Conservation (phyloP, 148 eudicot species). For the Chenopodium album region DNA sequence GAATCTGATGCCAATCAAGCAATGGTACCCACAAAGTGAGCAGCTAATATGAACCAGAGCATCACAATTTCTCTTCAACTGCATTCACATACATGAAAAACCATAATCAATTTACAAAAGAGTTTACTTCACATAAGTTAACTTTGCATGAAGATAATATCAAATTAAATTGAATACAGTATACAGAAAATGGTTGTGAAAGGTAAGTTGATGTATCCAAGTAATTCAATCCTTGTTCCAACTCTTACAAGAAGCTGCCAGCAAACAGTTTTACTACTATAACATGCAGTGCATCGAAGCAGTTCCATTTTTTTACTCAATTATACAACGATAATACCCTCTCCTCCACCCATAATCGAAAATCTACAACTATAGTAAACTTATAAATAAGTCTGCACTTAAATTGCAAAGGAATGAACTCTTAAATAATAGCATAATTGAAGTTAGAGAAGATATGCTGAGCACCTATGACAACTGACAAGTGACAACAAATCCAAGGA, state of each 20-base stretch:
- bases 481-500: neutral
- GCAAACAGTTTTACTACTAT: neutral
- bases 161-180: no score
- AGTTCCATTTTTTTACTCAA: neutral
- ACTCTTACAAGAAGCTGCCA: neutral
- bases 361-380: neutral
- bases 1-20: slow-evolving; percentile 1
- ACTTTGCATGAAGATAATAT: no score
- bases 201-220: no score
- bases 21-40: neutral
- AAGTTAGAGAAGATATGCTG: neutral
- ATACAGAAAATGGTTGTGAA: no score
- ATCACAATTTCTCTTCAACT: slow-evolving; percentile 26
- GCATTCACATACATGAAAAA: slow-evolving; percentile 13
- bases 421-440: neutral
- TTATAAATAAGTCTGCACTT: neutral
- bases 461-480: neutral
- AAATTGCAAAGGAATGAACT: neutral
- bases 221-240: no score
- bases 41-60: slow-evolving; percentile 16
- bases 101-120: neutral
- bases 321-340: neutral
- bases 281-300: neutral
- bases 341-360: neutral
- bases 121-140: no score